A percentile compares a stretch with the other conserved stretches of the same genome.
These are phyloP conservation scores for Halophytophthora batemanensis DNA, from an alignment of 352 stramenopile species.

Conservation along the genomic window DNA sequence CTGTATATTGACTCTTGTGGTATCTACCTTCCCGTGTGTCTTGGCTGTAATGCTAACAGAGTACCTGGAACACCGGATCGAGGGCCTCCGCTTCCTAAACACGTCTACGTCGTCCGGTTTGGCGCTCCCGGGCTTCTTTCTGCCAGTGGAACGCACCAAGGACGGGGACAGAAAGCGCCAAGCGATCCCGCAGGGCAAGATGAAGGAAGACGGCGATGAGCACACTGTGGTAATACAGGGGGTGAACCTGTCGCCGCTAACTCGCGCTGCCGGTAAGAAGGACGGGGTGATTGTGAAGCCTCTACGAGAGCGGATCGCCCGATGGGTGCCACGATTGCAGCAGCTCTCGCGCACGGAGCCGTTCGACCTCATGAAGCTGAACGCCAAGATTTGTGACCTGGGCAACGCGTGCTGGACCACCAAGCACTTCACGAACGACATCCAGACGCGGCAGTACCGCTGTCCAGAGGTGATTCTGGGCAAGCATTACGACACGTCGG, in stretches of 20 bases:
- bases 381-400: constrained; percentile 95
- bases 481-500: constrained; percentile 97
- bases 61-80: constrained; percentile 40
- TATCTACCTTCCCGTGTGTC: neutral
- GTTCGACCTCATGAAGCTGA: constrained; percentile 65
- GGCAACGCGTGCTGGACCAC: constrained; percentile 99
- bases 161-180: constrained; percentile 11
- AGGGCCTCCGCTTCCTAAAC: constrained; percentile 48
- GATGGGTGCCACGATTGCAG: constrained; percentile 40
- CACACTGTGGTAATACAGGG: constrained; percentile 42
- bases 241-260: constrained; percentile 30
- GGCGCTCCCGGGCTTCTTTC: constrained; percentile 57
- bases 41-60: constrained; percentile 15
- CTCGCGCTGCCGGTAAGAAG: constrained; percentile 10
- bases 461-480: constrained; percentile 97
- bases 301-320: constrained; percentile 28
- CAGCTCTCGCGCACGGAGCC: constrained; percentile 32
- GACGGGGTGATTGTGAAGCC: constrained; percentile 15
- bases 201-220: constrained; percentile 3
- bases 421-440: constrained; percentile 99
- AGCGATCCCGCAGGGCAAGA: constrained; percentile 5
- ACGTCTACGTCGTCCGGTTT: constrained; percentile 27
- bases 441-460: constrained; percentile 99
- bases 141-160: constrained; percentile 34
- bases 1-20: constrained; percentile 1